Percentiles rank a stretch among this genome's conserved stretches.
Conservation (phyloP, 2,329 filamentous ascomycete genomes). For the Tolypocladium sp. region DNA sequence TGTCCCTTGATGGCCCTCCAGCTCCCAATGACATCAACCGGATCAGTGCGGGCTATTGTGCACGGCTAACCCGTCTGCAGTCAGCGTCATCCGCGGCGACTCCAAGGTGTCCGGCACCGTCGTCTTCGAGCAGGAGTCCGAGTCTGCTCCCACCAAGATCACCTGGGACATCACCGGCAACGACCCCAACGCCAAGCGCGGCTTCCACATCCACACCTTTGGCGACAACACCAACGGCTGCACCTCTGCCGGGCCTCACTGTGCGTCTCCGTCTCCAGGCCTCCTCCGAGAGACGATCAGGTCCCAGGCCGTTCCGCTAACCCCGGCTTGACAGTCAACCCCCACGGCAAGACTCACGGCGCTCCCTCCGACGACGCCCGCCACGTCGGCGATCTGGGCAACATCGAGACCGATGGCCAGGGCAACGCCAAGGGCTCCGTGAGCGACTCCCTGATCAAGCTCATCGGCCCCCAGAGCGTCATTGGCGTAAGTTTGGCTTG, state of each 20-base stretch:
- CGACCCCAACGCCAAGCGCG: slow-evolving; percentile 91
- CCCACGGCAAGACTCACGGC: slow-evolving; percentile 84
- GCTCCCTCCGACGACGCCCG: slow-evolving; percentile 73
- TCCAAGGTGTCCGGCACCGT: slow-evolving; percentile 90
- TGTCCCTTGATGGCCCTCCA: slow-evolving; percentile 23
- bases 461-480: slow-evolving; percentile 92
- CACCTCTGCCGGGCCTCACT: slow-evolving; percentile 96
- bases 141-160: slow-evolving; percentile 75
- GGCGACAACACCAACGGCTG: slow-evolving; percentile 99
- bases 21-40: neutral
- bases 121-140: slow-evolving; percentile 85
- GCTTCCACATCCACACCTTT: slow-evolving; percentile 97
- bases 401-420: slow-evolving; percentile 90
- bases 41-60: neutral
- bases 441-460: slow-evolving; percentile 77
- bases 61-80: slow-evolving; percentile 36
- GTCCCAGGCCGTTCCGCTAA: slow-evolving; percentile 3
- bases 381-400: slow-evolving; percentile 96
- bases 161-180: slow-evolving; percentile 88
- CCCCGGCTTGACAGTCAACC: slow-evolving; percentile 66
- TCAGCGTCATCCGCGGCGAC: slow-evolving; percentile 96
- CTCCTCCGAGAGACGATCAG: neutral
- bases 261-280: slow-evolving; percentile 41
- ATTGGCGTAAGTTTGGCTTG: slow-evolving; percentile 63
- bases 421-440: slow-evolving; percentile 80